Evolutionary conservation across 129 eudicot genomes (phyloP).

Genomic region (Heracleum sosnowskyi): DNA sequence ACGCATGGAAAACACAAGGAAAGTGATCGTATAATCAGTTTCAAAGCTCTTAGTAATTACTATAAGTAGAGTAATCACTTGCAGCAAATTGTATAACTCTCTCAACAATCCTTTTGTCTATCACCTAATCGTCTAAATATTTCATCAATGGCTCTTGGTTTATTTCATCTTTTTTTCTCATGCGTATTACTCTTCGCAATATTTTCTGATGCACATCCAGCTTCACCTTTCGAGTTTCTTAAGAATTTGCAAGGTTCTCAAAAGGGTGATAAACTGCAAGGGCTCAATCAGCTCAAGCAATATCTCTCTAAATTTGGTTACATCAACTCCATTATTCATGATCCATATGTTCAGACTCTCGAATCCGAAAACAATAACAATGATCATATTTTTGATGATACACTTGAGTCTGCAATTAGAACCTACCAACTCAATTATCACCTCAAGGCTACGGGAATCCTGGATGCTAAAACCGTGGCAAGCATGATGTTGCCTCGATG

Average conservation of each 20-base stretch:
- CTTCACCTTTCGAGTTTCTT: slow-evolving; percentile 13
- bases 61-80: neutral
- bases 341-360: neutral
- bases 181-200: neutral
- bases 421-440: slow-evolving; percentile 24
- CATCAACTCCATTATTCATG: neutral
- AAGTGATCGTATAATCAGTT: neutral
- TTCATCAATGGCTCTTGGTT: neutral
- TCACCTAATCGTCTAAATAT: no score
- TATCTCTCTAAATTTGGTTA: slow-evolving; percentile 21
- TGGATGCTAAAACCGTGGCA: slow-evolving; percentile 17
- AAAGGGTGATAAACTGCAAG: slow-evolving; percentile 17
- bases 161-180: neutral
- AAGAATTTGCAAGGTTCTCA: slow-evolving; percentile 19
- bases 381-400: slow-evolving; percentile 12
- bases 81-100: neutral
- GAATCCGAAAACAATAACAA: neutral
- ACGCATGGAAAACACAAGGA: neutral
- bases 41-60: neutral
- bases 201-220: neutral
- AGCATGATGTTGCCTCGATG: slow-evolving; percentile 24
- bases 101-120: neutral
- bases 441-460: slow-evolving; percentile 17
- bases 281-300: slow-evolving; percentile 16
- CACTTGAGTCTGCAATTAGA: slow-evolving; percentile 18